phyloP scores from a whole-genome alignment of 2,329 filamentous ascomycete species.

The Hysterium pulicare region DNA sequence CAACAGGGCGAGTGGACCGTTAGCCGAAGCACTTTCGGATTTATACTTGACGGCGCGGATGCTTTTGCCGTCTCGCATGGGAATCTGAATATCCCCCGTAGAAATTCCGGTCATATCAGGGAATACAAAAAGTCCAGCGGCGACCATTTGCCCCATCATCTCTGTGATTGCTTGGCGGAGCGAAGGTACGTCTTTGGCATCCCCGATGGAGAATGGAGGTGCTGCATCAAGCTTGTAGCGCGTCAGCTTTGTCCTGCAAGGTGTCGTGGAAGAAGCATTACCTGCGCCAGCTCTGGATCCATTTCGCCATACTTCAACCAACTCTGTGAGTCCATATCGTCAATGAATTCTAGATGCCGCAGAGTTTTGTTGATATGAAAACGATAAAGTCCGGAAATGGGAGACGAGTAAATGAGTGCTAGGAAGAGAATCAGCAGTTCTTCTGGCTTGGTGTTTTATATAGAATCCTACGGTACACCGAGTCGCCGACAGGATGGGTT shows the following conservation, averaged over 20 bases:
- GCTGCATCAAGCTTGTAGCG: neutral
- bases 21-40: neutral
- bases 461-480: no score
- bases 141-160: slow-evolving; percentile 6
- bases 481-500: no score
- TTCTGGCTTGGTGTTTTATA: no score
- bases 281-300: slow-evolving; percentile 2
- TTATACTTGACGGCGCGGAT: slow-evolving; percentile 11
- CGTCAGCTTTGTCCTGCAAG: neutral
- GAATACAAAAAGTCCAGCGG: slow-evolving; percentile 8
- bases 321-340: neutral
- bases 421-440: no score
- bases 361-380: no score
- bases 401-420: no score
- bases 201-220: slow-evolving; percentile 3
- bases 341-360: no score
- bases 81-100: slow-evolving; percentile 14
- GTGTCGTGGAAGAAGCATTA: neutral
- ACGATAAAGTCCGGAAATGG: no score
- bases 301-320: slow-evolving; percentile 1
- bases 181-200: slow-evolving; percentile 1
- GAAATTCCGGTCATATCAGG: slow-evolving; percentile 9
- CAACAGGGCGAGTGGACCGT: slow-evolving; percentile 16
- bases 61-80: slow-evolving; percentile 9
- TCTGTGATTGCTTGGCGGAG: slow-evolving; percentile 6